Conservation (phyloP, 2,329 filamentous ascomycete species). For the Fusarium verrucosum region DNA sequence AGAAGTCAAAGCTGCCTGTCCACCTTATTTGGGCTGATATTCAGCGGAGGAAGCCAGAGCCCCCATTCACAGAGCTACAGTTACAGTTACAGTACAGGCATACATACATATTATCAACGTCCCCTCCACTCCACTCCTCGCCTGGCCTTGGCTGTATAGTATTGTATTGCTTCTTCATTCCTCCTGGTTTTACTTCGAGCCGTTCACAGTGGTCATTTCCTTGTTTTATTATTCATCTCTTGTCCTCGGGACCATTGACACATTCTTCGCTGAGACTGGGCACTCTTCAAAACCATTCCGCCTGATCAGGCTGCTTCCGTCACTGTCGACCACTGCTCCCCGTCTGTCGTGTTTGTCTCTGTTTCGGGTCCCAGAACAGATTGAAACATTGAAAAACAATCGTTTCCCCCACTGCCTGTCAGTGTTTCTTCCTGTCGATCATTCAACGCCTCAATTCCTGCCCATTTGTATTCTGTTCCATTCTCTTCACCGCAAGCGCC, state of each 20-base stretch:
- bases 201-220: constrained; percentile 25
- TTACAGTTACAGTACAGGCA: constrained; percentile 13
- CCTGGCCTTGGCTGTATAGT: neutral
- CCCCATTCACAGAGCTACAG: too few species aligned
- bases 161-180: constrained; percentile 27
- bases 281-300: constrained; percentile 10
- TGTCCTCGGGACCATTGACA: constrained; percentile 14
- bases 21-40: constrained; percentile 6
- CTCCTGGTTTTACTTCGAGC: constrained; percentile 17
- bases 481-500: constrained; percentile 21
- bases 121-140: constrained; percentile 32
- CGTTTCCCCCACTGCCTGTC: constrained; percentile 2
- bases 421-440: constrained; percentile 29
- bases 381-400: constrained; percentile 38
- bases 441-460: constrained; percentile 26
- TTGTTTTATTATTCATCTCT: constrained; percentile 8
- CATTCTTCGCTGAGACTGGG: constrained; percentile 35
- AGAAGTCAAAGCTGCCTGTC: constrained; percentile 6
- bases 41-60: constrained; percentile 1
- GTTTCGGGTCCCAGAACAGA: constrained; percentile 10
- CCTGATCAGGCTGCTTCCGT: constrained; percentile 12
- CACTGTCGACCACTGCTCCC: constrained; percentile 20
- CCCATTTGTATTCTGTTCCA: neutral
- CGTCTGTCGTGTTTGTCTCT: constrained; percentile 17
- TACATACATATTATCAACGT: constrained; percentile 39